Evolutionary conservation across 345 rosid genomes (phyloP).

Genomic region (Ricinus communis): DNA sequence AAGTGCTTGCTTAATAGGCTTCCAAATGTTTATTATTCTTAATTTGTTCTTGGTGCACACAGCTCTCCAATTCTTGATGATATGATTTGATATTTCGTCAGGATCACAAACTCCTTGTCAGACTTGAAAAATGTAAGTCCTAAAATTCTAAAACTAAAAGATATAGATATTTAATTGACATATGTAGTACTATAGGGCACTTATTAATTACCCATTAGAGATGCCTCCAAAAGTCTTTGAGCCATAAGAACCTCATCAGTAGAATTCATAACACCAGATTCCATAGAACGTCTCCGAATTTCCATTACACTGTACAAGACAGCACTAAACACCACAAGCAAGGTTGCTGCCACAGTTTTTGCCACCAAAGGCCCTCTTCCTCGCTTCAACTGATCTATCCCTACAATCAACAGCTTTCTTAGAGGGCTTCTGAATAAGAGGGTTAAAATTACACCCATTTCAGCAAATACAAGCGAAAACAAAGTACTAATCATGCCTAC

Average conservation of each 20-base stretch:
- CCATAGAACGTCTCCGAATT: constrained; percentile 30
- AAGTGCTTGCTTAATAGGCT: no score
- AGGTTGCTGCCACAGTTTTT: constrained; percentile 40
- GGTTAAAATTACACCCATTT: constrained; percentile 37
- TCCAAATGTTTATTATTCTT: no score
- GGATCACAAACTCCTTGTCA: no score
- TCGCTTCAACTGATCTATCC: constrained; percentile 36
- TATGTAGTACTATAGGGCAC: no score
- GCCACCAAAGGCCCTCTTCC: constrained; percentile 49
- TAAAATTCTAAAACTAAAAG: no score
- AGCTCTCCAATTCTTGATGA: no score
- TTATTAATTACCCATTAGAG: constrained; percentile 38
- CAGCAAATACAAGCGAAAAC: constrained; percentile 33
- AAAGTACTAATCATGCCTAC: constrained; percentile 42
- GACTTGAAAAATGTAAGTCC: no score
- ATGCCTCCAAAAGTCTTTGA: constrained; percentile 38
- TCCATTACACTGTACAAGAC: constrained; percentile 18
- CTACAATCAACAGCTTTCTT: constrained; percentile 39
- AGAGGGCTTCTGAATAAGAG: constrained; percentile 42
- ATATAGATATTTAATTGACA: no score
- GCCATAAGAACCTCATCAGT: constrained; percentile 50
- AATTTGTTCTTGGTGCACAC: no score
- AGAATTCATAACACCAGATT: constrained; percentile 37
- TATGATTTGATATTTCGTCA: no score
- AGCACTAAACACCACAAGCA: constrained; percentile 40